Conservation (phyloP, 2,329 filamentous ascomycete species). For the Fusarium austroafricanum region DNA sequence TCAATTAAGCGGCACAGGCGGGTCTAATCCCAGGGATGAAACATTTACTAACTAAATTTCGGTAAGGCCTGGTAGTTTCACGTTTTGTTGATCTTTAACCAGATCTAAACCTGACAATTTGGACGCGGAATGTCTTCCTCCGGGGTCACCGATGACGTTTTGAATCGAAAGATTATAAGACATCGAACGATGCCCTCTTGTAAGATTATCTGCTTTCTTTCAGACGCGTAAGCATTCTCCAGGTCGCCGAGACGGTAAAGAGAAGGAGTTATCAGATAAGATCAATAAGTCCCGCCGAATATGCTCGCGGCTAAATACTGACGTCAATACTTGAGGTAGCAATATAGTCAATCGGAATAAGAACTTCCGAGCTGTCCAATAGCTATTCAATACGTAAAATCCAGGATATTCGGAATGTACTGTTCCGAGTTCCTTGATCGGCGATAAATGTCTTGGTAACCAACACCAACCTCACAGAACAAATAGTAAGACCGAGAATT, state of each 20-base stretch:
- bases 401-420: conserved; percentile 10
- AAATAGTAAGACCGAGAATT: background rate
- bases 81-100: background rate
- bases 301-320: background rate
- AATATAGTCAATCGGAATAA: conserved; percentile 1
- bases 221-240: background rate
- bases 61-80: background rate
- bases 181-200: background rate
- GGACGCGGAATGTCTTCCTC: conserved; percentile 19
- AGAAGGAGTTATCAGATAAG: background rate
- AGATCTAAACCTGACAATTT: background rate
- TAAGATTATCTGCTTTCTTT: background rate
- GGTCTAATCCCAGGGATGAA: background rate
- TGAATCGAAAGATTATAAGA: background rate
- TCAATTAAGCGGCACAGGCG: background rate
- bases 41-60: conserved; percentile 1
- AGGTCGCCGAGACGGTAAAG: background rate
- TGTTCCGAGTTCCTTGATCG: conserved; percentile 22
- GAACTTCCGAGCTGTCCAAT: background rate
- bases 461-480: background rate
- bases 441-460: conserved; percentile 8
- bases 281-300: background rate
- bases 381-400: background rate
- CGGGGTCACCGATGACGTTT: background rate
- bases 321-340: background rate